A percentile compares a stretch with the other conserved stretches of the same genome.
Evolutionary conservation across 2,329 filamentous ascomycete genomes (phyloP).

Genomic region (Aspergillus pseudonomiae): DNA sequence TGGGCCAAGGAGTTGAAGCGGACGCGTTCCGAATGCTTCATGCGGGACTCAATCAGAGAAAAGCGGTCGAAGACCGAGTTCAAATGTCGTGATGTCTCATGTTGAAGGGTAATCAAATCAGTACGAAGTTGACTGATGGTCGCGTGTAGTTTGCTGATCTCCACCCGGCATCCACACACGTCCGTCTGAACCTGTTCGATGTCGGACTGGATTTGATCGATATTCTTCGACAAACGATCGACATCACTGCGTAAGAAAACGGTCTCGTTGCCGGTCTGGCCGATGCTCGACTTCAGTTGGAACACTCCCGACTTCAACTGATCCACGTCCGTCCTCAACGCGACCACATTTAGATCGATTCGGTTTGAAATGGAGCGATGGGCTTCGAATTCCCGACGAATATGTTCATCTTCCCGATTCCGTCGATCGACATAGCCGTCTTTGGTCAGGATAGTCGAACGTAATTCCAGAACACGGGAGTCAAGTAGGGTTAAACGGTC

Average conservation of each 20-base stretch:
- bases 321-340: constrained; percentile 39
- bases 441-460: constrained; percentile 41
- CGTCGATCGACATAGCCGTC: constrained; percentile 43
- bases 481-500: constrained; percentile 44
- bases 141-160: constrained; percentile 41
- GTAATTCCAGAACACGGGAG: constrained; percentile 41
- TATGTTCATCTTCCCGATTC: constrained; percentile 43
- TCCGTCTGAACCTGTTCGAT: constrained; percentile 38
- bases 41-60: constrained; percentile 34
- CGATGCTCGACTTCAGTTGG: constrained; percentile 38
- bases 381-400: constrained; percentile 43
- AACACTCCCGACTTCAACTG: constrained; percentile 40
- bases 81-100: constrained; percentile 36
- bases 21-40: constrained; percentile 41
- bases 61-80: constrained; percentile 33
- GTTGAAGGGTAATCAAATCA: constrained; percentile 39
- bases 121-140: constrained; percentile 41
- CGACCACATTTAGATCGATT: constrained; percentile 40
- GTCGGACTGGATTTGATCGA: constrained; percentile 41
- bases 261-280: constrained; percentile 37
- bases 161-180: constrained; percentile 37
- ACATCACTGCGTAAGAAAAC: constrained; percentile 41
- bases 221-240: constrained; percentile 40
- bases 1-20: constrained; percentile 46
- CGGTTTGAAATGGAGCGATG: constrained; percentile 37